These are phyloP conservation scores for Friedmanniomyces endolithicus DNA, from an alignment of 495 filamentous ascomycete species.

Conservation along the genomic window DNA sequence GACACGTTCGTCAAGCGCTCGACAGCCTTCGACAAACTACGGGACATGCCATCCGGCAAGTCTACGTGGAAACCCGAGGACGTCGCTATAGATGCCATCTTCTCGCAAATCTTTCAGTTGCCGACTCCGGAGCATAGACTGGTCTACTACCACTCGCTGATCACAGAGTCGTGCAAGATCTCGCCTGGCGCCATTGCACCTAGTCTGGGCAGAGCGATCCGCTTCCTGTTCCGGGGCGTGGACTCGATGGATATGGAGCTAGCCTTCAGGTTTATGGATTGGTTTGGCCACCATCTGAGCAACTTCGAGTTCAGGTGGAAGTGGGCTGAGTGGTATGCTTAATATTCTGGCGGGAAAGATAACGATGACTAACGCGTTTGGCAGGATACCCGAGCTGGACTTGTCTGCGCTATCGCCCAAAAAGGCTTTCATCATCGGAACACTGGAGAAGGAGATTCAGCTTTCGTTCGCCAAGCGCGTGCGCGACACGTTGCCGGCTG, in stretches of 20 bases:
- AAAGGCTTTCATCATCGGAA: slow-evolving; percentile 82
- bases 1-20: slow-evolving; percentile 85
- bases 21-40: slow-evolving; percentile 77
- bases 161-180: slow-evolving; percentile 91
- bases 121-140: slow-evolving; percentile 84
- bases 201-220: slow-evolving; percentile 82
- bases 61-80: slow-evolving; percentile 97
- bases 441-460: slow-evolving; percentile 92
- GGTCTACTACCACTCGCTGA: slow-evolving; percentile 87
- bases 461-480: slow-evolving; percentile 94
- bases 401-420: slow-evolving; percentile 66
- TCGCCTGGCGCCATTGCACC: slow-evolving; percentile 93
- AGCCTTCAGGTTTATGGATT: slow-evolving; percentile 78
- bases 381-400: slow-evolving; percentile 67
- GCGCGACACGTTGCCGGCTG: slow-evolving; percentile 78
- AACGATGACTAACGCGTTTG: slow-evolving; percentile 4
- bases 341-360: background rate
- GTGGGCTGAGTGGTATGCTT: slow-evolving; percentile 81
- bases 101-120: slow-evolving; percentile 83
- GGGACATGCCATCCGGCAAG: slow-evolving; percentile 56
- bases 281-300: slow-evolving; percentile 95
- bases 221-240: slow-evolving; percentile 70
- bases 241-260: slow-evolving; percentile 80
- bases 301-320: slow-evolving; percentile 99
- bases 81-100: slow-evolving; percentile 90